Base-by-base conservation (phyloP, 768 basidiomycete genomes). In the Fomitopsis pulvina region DNA sequence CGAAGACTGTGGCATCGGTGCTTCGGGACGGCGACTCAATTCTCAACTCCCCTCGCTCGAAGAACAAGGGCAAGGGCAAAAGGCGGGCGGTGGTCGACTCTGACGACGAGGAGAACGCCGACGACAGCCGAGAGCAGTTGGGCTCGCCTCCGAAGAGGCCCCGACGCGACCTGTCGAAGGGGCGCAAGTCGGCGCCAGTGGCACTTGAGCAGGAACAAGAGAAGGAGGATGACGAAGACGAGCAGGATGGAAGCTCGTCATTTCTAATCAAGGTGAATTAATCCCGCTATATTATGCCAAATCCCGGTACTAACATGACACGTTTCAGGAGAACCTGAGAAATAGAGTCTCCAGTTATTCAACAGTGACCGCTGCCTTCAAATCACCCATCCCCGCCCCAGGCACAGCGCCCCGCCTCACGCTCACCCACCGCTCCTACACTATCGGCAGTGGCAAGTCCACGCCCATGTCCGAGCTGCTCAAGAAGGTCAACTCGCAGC, bases 401-500 rank as follows among this genome's bases (percentile, higher is more conserved):
- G 42, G 37, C 14, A 52, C 32, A 20, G 43, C 50, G 18, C 48
- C 56, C 28, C 48, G 38, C 40, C 34, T 53, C 49, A 34, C 49
- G 9, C 11, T 41, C 14, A 34, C 42, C 14, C 42, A 54, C 18
- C 62, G 62, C 40, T 39, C 56, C 1, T 74, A 77, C 52, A 73
- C 76, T 41, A 70, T 79, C 52, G 75, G 60, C 45, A 69, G 70
- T 45, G 67, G 63, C 2, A 81, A 74, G 55, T 64, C 73, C 21
- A 78, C 80, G 34, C 77, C 84, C 3, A 85, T 90, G 83, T 76
- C 80, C 43, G 87, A 88, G 62, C 77, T 88, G 54, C 86, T 89
- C 53, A 77, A 79, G 42, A 81, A 80, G 48, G 86, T 80, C 26
- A 83, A 81, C 60, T 80, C 84, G 1, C 71, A 77, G 51, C 81